A percentile compares a stretch with the other conserved stretches of the same genome.
Evolutionary conservation across 306 rosid genomes (phyloP).

Genomic region (Dryas alaskensis): DNA sequence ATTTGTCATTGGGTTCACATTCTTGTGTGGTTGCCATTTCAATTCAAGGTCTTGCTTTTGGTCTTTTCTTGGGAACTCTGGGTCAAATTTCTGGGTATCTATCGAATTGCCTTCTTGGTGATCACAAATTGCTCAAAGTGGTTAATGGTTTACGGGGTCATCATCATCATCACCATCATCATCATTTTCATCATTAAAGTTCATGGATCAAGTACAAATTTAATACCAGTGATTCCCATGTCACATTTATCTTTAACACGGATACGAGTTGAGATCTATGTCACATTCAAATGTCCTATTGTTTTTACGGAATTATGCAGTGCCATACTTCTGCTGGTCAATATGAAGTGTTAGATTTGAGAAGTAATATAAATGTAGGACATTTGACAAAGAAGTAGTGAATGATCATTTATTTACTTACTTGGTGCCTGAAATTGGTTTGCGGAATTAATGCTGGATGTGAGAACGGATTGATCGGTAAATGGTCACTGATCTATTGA

Average conservation of each 20-base stretch:
- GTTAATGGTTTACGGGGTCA: constrained; percentile 18
- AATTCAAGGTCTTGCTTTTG: constrained; percentile 32
- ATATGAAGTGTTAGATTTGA: neutral
- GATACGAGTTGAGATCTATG: neutral
- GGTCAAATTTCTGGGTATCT: constrained; percentile 23
- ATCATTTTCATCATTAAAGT: too few relatives aligned
- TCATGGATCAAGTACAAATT: too few relatives aligned
- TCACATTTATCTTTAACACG: neutral
- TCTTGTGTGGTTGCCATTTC: constrained; percentile 26
- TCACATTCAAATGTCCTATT: too few relatives aligned
- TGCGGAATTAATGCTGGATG: neutral
- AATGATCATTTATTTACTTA: neutral
- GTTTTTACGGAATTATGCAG: neutral
- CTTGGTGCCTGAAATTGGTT: neutral
- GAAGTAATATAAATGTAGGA: neutral
- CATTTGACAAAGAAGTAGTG: neutral
- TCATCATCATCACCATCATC: neutral
- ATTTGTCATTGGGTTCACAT: neutral
- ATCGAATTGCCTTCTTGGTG: constrained; percentile 15
- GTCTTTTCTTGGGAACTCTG: constrained; percentile 21
- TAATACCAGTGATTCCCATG: neutral
- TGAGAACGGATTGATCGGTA: too few relatives aligned
- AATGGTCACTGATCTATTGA: too few relatives aligned
- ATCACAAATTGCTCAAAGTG: neutral
- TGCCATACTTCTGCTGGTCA: neutral